Evolutionary conservation across 306 rosid species (phyloP).

Genomic region (Rosa persica): DNA sequence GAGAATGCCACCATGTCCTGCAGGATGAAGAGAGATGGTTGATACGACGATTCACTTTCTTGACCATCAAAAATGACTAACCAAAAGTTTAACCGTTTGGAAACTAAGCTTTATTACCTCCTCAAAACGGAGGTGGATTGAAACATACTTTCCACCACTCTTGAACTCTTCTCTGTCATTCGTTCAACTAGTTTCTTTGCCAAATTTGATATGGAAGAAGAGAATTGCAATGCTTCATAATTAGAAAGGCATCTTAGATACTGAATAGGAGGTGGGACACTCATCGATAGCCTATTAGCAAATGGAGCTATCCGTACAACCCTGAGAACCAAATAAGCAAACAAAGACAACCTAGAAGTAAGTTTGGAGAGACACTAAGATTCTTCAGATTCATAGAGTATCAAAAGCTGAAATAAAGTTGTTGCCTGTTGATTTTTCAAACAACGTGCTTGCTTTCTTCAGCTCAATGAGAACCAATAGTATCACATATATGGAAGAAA

Average conservation of each 20-base stretch:
- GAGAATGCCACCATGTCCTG: conserved; percentile 99
- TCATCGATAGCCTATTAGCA: conserved; percentile 95
- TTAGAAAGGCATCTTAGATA: conserved; percentile 86
- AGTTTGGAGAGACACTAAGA: conserved; percentile 13
- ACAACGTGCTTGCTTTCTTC: background rate
- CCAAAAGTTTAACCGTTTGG: conserved; percentile 14
- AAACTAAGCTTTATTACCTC: conserved; percentile 59
- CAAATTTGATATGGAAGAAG: conserved; percentile 64
- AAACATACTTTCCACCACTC: conserved; percentile 73
- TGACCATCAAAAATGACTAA: background rate
- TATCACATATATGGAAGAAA: background rate
- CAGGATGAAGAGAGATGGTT: conserved; percentile 19
- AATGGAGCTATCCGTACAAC: conserved; percentile 84
- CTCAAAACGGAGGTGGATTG: conserved; percentile 95
- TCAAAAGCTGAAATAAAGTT: conserved; percentile 23
- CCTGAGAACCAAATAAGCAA: conserved; percentile 43
- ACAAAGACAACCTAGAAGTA: conserved; percentile 6
- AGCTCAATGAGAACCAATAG: background rate
- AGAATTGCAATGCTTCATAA: conserved; percentile 83
- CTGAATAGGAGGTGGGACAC: conserved; percentile 85
- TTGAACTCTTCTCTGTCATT: conserved; percentile 74
- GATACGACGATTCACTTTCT: conserved; percentile 3
- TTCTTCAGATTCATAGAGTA: background rate
- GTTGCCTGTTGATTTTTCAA: background rate
- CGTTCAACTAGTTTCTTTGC: conserved; percentile 64